Evolutionary conservation across 2,329 filamentous ascomycete genomes (phyloP).

Genomic region (Aspergillus versicolor): DNA sequence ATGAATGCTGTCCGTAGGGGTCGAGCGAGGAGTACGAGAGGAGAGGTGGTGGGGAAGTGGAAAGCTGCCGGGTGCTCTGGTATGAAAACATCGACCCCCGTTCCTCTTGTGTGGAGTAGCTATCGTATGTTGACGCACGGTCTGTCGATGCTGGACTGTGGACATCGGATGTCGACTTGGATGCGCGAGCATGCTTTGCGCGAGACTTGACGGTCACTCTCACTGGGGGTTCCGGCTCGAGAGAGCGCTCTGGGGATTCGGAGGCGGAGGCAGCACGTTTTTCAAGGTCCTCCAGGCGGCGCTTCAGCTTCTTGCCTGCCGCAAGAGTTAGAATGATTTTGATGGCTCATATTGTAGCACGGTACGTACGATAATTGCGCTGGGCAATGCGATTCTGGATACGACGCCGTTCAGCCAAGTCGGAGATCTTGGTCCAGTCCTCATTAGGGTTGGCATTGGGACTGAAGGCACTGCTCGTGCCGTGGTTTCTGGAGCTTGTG

Average conservation of each 20-base stretch:
- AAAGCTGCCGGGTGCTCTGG: conserved; percentile 59
- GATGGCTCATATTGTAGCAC: neutral
- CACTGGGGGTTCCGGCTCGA: conserved; percentile 47
- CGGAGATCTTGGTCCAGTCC: conserved; percentile 99
- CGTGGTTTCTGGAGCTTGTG: conserved; percentile 61
- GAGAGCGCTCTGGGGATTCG: conserved; percentile 59
- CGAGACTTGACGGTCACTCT: conserved; percentile 28
- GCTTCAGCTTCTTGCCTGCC: conserved; percentile 66
- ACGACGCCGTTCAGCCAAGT: conserved; percentile 86
- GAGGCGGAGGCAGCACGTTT: conserved; percentile 61
- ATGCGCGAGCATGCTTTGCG: conserved; percentile 23
- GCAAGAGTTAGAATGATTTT: neutral
- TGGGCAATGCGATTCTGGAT: conserved; percentile 98
- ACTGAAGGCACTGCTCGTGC: conserved; percentile 92
- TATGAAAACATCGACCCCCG: conserved; percentile 55
- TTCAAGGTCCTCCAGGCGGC: conserved; percentile 64
- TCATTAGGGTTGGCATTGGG: conserved; percentile 92
- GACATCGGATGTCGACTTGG: conserved; percentile 28
- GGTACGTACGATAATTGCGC: conserved; percentile 85
- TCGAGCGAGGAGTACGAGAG: conserved; percentile 54
- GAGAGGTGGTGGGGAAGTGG: conserved; percentile 57
- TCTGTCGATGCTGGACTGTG: conserved; percentile 26
- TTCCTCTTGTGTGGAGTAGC: conserved; percentile 45
- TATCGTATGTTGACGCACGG: conserved; percentile 35
- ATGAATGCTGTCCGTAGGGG: conserved; percentile 35